Base-by-base conservation (phyloP, 495 filamentous ascomycete genomes). In the Usnea hakonensis region DNA sequence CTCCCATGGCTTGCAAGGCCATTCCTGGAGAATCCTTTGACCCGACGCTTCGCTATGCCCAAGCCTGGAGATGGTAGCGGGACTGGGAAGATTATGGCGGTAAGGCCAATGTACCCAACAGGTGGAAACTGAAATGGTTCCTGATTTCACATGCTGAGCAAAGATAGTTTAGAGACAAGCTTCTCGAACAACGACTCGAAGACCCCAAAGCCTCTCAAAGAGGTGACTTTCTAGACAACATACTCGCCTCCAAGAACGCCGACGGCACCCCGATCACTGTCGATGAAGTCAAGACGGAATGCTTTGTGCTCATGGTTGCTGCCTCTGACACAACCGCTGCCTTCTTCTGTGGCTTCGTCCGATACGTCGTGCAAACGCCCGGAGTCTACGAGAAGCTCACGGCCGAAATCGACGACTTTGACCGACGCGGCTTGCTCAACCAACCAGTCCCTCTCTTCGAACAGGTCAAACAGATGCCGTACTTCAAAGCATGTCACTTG, bases 261-360 rank as follows among this genome's bases (percentile, higher is more conserved):
- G 72, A 75, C 61, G 81, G 75, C 21, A 76, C 79, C 44, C 75
- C 75, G 3, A 68, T 83, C 8, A 73, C 77, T 14, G 68, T 78
- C 64, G 75, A 77, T 26, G 77, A 82, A 57, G 75, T 84, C 65
- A 78, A 79, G 58, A 79, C 80, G 0, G 83, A 84, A 69, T 77
- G 81, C 26, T 69, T 84, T 3, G 71, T 84, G 0, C 76, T 84
- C 21, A 69, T 85, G 52, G 74, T 87, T 13, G 85, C 85, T 3
- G 85, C 84, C n/a, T 80, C 84, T 10, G 87, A 90, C 63, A 86
- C 86, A 14, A 84, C 81, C 0, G 80, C 82, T 0, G 83, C 79
- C 1, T 74, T 79, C 11, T 78, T 89, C 67, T 77, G 77, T 53
- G 78, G 76, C 2, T 74, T 83, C 44, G 70, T 88, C 48, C 62